Percentiles rank a stretch among this genome's conserved stretches.
These are phyloP conservation scores for Penicillium cataractarum DNA, from an alignment of 495 filamentous ascomycete genomes.

Conservation along the genomic window DNA sequence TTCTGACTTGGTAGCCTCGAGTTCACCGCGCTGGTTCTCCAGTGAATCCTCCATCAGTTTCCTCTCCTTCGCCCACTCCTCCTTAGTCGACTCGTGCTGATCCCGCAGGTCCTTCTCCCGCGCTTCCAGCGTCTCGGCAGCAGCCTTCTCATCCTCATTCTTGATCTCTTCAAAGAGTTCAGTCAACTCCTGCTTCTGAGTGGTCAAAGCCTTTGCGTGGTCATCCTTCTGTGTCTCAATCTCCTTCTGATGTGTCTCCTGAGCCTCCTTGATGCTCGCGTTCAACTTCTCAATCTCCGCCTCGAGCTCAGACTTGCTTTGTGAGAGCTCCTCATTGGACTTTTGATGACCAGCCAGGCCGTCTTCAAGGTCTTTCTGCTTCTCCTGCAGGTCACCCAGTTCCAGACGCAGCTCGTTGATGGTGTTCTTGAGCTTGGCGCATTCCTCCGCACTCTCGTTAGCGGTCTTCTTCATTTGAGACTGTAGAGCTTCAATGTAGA, in stretches of 20 bases:
- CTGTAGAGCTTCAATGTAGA: conserved; percentile 56
- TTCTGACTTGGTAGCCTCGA: conserved; percentile 39
- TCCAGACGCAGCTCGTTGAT: conserved; percentile 58
- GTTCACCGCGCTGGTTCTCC: conserved; percentile 39
- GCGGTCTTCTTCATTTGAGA: conserved; percentile 57
- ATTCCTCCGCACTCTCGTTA: conserved; percentile 53
- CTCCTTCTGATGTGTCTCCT: conserved; percentile 40
- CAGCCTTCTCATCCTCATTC: conserved; percentile 50
- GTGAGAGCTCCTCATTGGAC: conserved; percentile 45
- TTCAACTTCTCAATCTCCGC: conserved; percentile 56
- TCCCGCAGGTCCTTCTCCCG: conserved; percentile 45
- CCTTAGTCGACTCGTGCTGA: conserved; percentile 41
- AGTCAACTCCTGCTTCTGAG: conserved; percentile 49
- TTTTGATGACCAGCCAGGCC: conserved; percentile 43
- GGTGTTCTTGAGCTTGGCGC: conserved; percentile 48
- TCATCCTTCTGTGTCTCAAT: conserved; percentile 45
- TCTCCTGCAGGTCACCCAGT: conserved; percentile 59
- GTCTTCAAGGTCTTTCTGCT: conserved; percentile 55
- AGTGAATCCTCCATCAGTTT: conserved; percentile 46
- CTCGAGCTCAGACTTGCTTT: conserved; percentile 46
- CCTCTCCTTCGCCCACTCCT: conserved; percentile 50
- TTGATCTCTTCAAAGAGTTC: conserved; percentile 53
- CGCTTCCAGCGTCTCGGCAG: conserved; percentile 40
- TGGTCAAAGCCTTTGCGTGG: conserved; percentile 40
- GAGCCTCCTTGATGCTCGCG: conserved; percentile 47